phyloP scores from a whole-genome alignment of 2,329 filamentous ascomycete genomes.

The Aaosphaeria pasadenensis region DNA sequence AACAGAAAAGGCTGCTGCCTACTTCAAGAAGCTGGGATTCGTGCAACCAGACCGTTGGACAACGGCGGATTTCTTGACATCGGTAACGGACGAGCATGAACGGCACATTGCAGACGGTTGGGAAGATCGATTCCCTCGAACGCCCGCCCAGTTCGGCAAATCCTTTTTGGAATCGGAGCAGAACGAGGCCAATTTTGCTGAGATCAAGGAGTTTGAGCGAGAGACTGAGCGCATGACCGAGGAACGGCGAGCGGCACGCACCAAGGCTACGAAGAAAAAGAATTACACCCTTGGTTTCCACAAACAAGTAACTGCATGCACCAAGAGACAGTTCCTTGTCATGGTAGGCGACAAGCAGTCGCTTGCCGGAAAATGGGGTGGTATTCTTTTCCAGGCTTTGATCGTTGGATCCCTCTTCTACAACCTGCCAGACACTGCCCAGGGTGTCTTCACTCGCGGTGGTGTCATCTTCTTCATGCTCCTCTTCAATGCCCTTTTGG shows the following conservation, averaged over 20 bases:
- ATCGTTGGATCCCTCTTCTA: slow-evolving; percentile 50
- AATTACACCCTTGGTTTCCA: slow-evolving; percentile 40
- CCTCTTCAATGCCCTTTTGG: slow-evolving; percentile 61
- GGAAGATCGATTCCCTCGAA: slow-evolving; percentile 56
- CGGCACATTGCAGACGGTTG: slow-evolving; percentile 55
- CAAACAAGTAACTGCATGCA: slow-evolving; percentile 39
- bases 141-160: slow-evolving; percentile 54
- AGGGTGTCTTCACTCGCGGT: slow-evolving; percentile 58
- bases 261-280: slow-evolving; percentile 40
- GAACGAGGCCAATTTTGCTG: slow-evolving; percentile 34
- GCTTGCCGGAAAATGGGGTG: slow-evolving; percentile 50
- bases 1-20: slow-evolving; percentile 58
- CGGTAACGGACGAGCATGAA: slow-evolving; percentile 63
- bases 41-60: slow-evolving; percentile 65
- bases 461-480: slow-evolving; percentile 62
- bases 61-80: slow-evolving; percentile 69
- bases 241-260: slow-evolving; percentile 27
- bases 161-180: slow-evolving; percentile 37
- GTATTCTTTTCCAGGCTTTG: slow-evolving; percentile 41
- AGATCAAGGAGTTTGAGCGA: slow-evolving; percentile 39
- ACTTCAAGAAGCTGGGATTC: slow-evolving; percentile 67
- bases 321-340: slow-evolving; percentile 45
- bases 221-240: slow-evolving; percentile 29
- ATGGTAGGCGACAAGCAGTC: slow-evolving; percentile 55
- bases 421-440: slow-evolving; percentile 50